Evolutionary conservation across 345 rosid genomes (phyloP).

Genomic region (rapeseed (Brassica napus)): Da-Ae NC_063448.1:46318001-46318500

Average conservation of each 20-base stretch:
- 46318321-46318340: background rate
- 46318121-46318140: background rate
- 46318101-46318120: background rate
- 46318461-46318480: constrained; percentile 34
- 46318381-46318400: background rate
- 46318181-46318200: background rate
- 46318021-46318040: too few species aligned
- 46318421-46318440: constrained; percentile 1
- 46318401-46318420: background rate
- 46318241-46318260: constrained; percentile 11
- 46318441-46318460: constrained; percentile 17
- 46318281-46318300: constrained; percentile 32
- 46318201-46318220: background rate
- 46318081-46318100: background rate
- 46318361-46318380: background rate
- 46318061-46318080: background rate
- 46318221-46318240: constrained; percentile 21
- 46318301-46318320: constrained; percentile 23
- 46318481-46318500: constrained; percentile 1
- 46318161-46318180: constrained; percentile 9
- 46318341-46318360: background rate
- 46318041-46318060: background rate
- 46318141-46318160: constrained; percentile 5
- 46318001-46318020: too few species aligned
- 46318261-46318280: constrained; percentile 34